These are phyloP conservation scores for Trichophyton rubrum DNA, from an alignment of 2,329 filamentous ascomycete species.

Conservation along the genomic window DNA sequence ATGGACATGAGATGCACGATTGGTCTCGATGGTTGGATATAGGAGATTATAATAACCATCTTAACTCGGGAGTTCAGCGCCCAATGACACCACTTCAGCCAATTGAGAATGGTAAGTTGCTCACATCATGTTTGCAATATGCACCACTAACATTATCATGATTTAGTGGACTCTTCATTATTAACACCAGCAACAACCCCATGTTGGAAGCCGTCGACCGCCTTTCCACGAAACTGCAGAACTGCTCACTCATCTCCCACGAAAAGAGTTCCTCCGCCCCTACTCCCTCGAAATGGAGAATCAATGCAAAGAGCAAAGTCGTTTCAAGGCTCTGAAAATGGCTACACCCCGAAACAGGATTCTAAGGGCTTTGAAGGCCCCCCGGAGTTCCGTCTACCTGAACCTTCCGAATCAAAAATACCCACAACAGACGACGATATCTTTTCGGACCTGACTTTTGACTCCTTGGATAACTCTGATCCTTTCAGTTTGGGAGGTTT, in stretches of 20 bases:
- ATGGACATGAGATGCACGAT: slow-evolving; percentile 40
- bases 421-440: slow-evolving; percentile 10
- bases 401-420: slow-evolving; percentile 42
- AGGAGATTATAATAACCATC: neutral
- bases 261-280: slow-evolving; percentile 20
- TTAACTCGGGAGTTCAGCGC: slow-evolving; percentile 28
- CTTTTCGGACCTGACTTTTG: slow-evolving; percentile 13
- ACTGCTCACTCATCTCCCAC: slow-evolving; percentile 30
- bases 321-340: slow-evolving; percentile 33
- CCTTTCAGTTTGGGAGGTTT: slow-evolving; percentile 18
- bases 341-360: slow-evolving; percentile 25
- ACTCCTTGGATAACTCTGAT: slow-evolving; percentile 12
- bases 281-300: slow-evolving; percentile 15
- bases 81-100: slow-evolving; percentile 53
- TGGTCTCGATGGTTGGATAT: slow-evolving; percentile 25
- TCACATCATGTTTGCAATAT: neutral
- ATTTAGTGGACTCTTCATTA: slow-evolving; percentile 31
- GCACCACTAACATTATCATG: slow-evolving; percentile 1
- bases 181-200: slow-evolving; percentile 57
- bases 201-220: slow-evolving; percentile 28
- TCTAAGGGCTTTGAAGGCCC: slow-evolving; percentile 42
- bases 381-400: slow-evolving; percentile 33
- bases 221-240: slow-evolving; percentile 25
- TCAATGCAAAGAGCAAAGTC: slow-evolving; percentile 36
- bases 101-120: slow-evolving; percentile 45